phyloP scores from a whole-genome alignment of 331 rosid species.

The Malus hybrid region DNA sequence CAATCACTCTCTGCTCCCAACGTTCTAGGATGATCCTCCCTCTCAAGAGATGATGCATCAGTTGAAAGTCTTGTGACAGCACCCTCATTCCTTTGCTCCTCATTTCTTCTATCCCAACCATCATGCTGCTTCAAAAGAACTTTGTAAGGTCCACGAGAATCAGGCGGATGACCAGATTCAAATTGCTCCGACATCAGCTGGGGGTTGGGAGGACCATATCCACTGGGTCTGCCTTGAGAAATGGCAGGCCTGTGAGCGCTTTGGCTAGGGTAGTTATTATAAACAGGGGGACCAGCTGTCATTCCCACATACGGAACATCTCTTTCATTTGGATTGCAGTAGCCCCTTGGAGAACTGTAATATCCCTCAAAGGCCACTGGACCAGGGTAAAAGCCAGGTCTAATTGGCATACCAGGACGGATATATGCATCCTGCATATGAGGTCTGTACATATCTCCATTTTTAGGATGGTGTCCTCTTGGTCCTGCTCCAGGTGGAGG shows the following conservation, averaged over 20 bases:
- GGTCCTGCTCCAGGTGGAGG: constrained; percentile 65
- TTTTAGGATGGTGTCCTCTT: constrained; percentile 69
- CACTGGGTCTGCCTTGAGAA: constrained; percentile 51
- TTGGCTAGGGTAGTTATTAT: constrained; percentile 54
- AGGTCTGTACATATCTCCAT: constrained; percentile 73
- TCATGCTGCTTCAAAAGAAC: constrained; percentile 75
- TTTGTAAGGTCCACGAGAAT: constrained; percentile 58
- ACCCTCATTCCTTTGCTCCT: constrained; percentile 45
- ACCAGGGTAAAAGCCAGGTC: constrained; percentile 82
- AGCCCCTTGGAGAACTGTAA: constrained; percentile 61
- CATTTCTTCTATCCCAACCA: constrained; percentile 49
- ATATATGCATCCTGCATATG: constrained; percentile 68
- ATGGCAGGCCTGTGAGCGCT: constrained; percentile 44
- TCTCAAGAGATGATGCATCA: constrained; percentile 21
- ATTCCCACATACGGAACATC: constrained; percentile 72
- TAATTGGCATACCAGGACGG: constrained; percentile 70
- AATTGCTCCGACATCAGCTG: constrained; percentile 38
- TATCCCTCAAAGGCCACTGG: constrained; percentile 69
- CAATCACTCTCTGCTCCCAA: constrained; percentile 44
- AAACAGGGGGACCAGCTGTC: constrained; percentile 47
- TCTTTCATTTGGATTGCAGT: constrained; percentile 57
- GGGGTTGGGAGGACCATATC: constrained; percentile 40
- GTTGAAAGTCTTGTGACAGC: constrained; percentile 1
- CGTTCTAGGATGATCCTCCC: constrained; percentile 32
- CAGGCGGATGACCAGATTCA: constrained; percentile 54